Base-by-base conservation (phyloP, 441 rosid genomes). In the Populus hybrid region DNA sequence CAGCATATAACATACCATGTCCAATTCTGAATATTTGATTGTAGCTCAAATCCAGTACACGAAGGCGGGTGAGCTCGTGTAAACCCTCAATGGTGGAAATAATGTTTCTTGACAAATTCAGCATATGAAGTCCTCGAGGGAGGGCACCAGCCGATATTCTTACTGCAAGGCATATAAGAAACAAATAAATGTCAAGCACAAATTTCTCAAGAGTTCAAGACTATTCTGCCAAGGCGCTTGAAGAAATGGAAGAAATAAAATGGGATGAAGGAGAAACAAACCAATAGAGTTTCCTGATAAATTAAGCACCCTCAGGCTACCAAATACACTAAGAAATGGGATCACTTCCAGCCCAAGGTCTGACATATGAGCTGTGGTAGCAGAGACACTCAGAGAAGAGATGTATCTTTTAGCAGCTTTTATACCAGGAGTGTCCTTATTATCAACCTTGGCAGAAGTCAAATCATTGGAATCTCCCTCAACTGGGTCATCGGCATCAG, bases 281-380 rank as follows among this genome's bases (percentile, higher is more conserved):
- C 99, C 97, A 89, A 94, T 88, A 77, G 90, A 86, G 76, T 95
- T 95, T 80, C 99, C 99, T 1, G 94, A 92, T 64, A 95, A 93
- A 86, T 92, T 95, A 59, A 95, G 92, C 84, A 89, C 87, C 87
- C 83, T 95, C 87, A 95, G 80, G 82, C 93, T 86, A 76, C 73
- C 87, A 81, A 91, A 94, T 65, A 93, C 94, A 76, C 93, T 87
- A 73, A 95, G 89, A 82, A 88, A 89, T 42, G 99, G 98, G 76
- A 95, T 92, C 66, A 84, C 86, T 40, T 75, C 89, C 83, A 95
- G 84, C 59, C 93, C 97, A 70, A 88, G 90, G 79, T 90, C 87
- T 72, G 89, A 88, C 75, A 95, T 87, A 80, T 95, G 98, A 66
- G 92, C 98, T 23, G 90, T 82, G 74, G 94, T 85, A 71, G 97